A percentile compares a stretch with the other conserved stretches of the same genome.
phyloP scores from a whole-genome alignment of 306 rosid species.

The Castanea mollissima region DNA sequence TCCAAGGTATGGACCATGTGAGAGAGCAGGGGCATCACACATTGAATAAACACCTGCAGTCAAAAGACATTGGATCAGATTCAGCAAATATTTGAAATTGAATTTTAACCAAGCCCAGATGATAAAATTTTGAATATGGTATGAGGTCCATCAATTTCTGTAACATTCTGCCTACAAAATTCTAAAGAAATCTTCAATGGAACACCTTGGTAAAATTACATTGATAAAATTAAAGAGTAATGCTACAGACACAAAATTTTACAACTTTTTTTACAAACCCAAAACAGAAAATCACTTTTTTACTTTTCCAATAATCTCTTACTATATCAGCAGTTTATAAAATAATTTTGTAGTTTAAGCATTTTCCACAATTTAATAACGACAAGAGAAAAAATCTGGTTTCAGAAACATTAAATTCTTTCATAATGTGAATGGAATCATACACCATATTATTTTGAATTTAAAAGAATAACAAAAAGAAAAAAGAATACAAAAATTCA shows the following conservation, averaged over 20 bases:
- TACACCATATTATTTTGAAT: not conserved
- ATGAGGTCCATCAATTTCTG: not conserved
- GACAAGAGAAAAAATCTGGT: not conserved
- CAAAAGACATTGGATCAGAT: conserved; percentile 8
- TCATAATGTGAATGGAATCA: not conserved
- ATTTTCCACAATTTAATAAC: not conserved
- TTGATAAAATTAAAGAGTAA: not conserved
- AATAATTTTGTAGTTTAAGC: too few species aligned
- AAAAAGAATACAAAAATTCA: too few species aligned
- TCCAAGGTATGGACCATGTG: conserved; percentile 98
- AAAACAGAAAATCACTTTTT: too few species aligned
- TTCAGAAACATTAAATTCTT: not conserved
- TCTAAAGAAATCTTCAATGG: not conserved
- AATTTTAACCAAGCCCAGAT: not conserved
- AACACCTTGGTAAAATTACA: not conserved
- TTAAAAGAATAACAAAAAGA: too few species aligned
- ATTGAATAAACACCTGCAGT: conserved; percentile 84
- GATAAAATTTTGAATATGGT: not conserved
- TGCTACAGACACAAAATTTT: too few species aligned
- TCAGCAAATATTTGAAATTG: not conserved
- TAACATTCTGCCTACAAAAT: not conserved
- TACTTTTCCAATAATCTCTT: too few species aligned
- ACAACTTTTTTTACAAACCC: too few species aligned
- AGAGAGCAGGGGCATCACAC: conserved; percentile 88
- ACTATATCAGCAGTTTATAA: too few species aligned